Evolutionary conservation across 1,139 yeast species (phyloP).

Genomic region (Yamadazyma jaroonii): DNA sequence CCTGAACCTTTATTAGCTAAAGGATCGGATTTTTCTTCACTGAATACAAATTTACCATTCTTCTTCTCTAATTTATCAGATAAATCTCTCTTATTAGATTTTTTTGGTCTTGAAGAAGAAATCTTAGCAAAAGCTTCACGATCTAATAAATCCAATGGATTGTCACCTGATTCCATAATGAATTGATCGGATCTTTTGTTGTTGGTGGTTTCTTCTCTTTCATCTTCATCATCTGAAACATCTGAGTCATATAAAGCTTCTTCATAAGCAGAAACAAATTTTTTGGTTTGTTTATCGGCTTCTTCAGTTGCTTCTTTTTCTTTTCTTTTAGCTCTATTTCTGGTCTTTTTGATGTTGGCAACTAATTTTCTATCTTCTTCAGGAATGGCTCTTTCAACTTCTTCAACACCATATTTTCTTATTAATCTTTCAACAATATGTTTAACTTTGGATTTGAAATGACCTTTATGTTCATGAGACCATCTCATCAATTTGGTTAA

Average conservation of each 20-base stretch:
- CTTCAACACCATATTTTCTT: conserved; percentile 84
- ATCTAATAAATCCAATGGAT: conserved; percentile 87
- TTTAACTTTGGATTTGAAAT: conserved; percentile 87
- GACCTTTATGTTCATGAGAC: conserved; percentile 96
- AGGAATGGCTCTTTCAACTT: conserved; percentile 78
- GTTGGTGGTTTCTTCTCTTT: conserved; percentile 23
- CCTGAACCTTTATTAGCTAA: conserved; percentile 52
- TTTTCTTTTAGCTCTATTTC: conserved; percentile 80
- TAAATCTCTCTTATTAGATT: conserved; percentile 43
- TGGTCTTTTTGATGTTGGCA: conserved; percentile 79
- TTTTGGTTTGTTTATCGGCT: conserved; percentile 31
- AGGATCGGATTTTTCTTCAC: conserved; percentile 45
- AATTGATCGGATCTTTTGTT: conserved; percentile 42
- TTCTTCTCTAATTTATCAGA: conserved; percentile 49
- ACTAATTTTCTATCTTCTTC: conserved; percentile 81
- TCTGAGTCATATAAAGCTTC: conserved; percentile 70
- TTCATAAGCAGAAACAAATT: conserved; percentile 81
- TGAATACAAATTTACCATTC: conserved; percentile 55
- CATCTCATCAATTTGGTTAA: conserved; percentile 77
- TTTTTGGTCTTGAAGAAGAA: conserved; percentile 78
- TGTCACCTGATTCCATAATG: conserved; percentile 75
- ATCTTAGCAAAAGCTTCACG: conserved; percentile 81
- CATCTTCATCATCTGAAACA: conserved; percentile 45
- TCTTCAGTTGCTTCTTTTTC: conserved; percentile 35
- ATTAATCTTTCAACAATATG: conserved; percentile 89